Evolutionary conservation across 257 asterid genomes (phyloP), one percentile per base, ranked within the genome.

Genomic region (Ophiorrhiza pumila): DNA sequence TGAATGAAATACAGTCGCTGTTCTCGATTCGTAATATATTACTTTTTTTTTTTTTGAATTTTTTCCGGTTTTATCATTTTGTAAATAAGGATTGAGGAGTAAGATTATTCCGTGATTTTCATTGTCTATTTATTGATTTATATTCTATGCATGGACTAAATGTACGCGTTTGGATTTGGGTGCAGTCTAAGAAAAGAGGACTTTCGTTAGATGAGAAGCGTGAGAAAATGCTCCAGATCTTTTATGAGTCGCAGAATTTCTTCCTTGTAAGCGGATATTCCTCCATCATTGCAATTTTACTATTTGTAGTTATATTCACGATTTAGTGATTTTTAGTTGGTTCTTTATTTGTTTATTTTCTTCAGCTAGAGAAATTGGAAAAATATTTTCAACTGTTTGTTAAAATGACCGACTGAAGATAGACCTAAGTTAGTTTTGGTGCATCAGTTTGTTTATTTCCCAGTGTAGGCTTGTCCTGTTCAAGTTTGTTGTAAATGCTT

Each of bases 161-260:
- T n/a, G n/a, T n/a, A n/a, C n/a, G n/a, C n/a, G n/a, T n/a, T n/a
- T n/a, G n/a, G 29, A 15, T 15, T 13, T 49, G 5, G 41, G 0
- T 62, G 72, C 74, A 77, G 81, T 77, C 81, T 6, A 77, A 77
- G 81, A 77, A 91, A 83, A 83, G 98, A 82, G 98, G 98, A 29
- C 97, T 93, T 75, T 88, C 97, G 32, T 77, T 93, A 85, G 98
- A 93, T 18, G 98, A 89, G 81, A 93, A 93, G 73, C 96, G 97
- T 5, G 99, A 91, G 86, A 94, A 86, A 76, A 91, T 94, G 97
- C 87, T 94, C 20, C 97, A 88, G 32, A 91, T 94, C 71, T 94
- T 94, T 85, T 91, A 90, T 35, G 97, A 90, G 4, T 88, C 97
- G 43, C 97, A 90, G 78, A 85, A 83, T 79, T 91, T 91, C 90